A percentile compares a stretch with the other conserved stretches of the same genome.
Conservation (phyloP, 2,329 filamentous ascomycete species). For the Fusarium mexicanum region DNA sequence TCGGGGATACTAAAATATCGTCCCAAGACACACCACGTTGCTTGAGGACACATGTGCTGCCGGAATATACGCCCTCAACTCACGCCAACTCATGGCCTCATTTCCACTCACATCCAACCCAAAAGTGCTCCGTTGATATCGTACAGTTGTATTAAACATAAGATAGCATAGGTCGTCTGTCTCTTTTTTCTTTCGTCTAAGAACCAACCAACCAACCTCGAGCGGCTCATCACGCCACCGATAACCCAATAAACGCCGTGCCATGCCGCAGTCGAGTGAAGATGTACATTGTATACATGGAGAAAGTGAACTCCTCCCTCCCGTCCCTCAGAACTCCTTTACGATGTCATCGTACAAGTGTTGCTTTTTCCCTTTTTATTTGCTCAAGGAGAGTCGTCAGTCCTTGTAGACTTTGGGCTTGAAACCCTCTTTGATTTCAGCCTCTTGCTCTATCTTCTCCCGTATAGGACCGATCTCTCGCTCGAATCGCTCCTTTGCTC, state of each 20-base stretch:
- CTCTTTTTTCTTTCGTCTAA: constrained; percentile 45
- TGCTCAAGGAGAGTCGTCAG: constrained; percentile 48
- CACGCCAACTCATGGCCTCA: neutral
- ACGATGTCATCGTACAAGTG: constrained; percentile 36
- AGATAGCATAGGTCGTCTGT: constrained; percentile 43
- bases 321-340: constrained; percentile 30
- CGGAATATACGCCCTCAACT: neutral
- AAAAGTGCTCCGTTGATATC: constrained; percentile 30
- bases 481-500: constrained; percentile 92
- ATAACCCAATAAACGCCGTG: constrained; percentile 57
- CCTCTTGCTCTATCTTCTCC: constrained; percentile 77
- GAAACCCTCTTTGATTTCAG: constrained; percentile 85
- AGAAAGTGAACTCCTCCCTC: constrained; percentile 21
- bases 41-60: neutral
- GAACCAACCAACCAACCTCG: constrained; percentile 41
- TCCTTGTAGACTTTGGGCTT: constrained; percentile 97
- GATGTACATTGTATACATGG: constrained; percentile 57
- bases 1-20: neutral
- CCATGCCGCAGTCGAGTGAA: constrained; percentile 65
- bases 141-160: constrained; percentile 44
- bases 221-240: constrained; percentile 43
- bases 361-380: neutral
- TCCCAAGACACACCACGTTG: neutral
- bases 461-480: constrained; percentile 79
- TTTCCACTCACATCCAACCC: neutral